Conservation (phyloP, 768 basidiomycete genomes). For the Pleurotus platypus region DNA sequence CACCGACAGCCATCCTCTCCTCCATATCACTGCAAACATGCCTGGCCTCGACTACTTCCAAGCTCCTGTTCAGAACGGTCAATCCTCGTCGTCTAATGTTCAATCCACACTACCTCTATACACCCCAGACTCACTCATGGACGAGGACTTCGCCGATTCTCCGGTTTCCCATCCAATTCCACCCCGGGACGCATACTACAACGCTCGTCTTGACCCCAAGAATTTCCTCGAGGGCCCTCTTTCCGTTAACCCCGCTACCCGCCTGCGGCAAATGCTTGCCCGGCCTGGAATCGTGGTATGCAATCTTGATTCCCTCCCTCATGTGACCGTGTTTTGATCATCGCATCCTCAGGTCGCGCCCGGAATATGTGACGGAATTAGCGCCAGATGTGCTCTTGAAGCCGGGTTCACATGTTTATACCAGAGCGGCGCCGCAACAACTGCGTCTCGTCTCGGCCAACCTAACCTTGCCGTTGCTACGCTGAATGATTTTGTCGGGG, state of each 20-base stretch:
- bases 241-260: constrained; percentile 64
- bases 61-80: background rate
- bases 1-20: background rate
- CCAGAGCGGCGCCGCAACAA: constrained; percentile 76
- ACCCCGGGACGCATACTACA: constrained; percentile 44
- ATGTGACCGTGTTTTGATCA: background rate
- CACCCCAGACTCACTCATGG: background rate
- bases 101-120: background rate
- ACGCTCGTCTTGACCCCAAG: constrained; percentile 63
- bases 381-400: constrained; percentile 75
- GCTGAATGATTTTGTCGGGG: constrained; percentile 71
- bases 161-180: background rate
- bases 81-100: constrained; percentile 1
- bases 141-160: background rate
- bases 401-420: constrained; percentile 77
- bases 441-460: constrained; percentile 72
- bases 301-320: background rate
- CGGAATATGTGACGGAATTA: constrained; percentile 78
- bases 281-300: constrained; percentile 75
- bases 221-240: constrained; percentile 69
- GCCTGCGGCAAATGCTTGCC: constrained; percentile 66
- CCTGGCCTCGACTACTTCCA: constrained; percentile 4
- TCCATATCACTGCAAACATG: background rate
- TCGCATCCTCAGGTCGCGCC: constrained; percentile 52
- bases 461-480: constrained; percentile 81